Evolutionary conservation across 345 rosid genomes (phyloP).

Genomic region (Anacardium occidentale): DNA sequence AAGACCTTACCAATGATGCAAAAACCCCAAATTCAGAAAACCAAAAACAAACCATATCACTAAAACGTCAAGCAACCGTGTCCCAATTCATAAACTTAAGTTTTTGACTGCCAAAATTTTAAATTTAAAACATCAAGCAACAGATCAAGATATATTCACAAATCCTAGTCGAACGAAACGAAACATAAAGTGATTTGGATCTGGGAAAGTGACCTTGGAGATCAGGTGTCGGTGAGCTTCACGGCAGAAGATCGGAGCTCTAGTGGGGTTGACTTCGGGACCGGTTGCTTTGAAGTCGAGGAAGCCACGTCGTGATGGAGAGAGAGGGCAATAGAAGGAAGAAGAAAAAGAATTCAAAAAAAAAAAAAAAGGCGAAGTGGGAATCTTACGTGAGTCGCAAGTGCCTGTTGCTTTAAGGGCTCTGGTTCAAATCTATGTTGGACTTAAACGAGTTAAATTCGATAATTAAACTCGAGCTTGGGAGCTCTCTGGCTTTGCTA

Average conservation of each 20-base stretch:
- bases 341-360: not conserved
- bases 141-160: constrained; percentile 2
- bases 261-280: not conserved
- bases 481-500: no score
- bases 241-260: not conserved
- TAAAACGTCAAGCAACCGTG: not conserved
- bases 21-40: not conserved
- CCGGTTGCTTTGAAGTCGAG: not conserved
- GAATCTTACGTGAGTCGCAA: constrained; percentile 8
- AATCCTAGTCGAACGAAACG: not conserved
- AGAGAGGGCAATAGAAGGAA: not conserved
- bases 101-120: not conserved
- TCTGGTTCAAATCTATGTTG: no score
- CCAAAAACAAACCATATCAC: not conserved
- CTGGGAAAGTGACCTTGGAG: constrained; percentile 5
- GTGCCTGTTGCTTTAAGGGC: not conserved
- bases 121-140: not conserved
- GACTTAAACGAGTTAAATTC: no score
- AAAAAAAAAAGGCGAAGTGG: no score
- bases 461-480: no score
- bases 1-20: not conserved
- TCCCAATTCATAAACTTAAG: not conserved
- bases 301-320: not conserved
- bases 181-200: constrained; percentile 8
- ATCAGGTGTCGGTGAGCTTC: not conserved